Evolutionary conservation across 192 early-diverging fungal genomes (phyloP), one percentile per base, ranked within the genome.

Genomic region (Linderina pennispora): DNA sequence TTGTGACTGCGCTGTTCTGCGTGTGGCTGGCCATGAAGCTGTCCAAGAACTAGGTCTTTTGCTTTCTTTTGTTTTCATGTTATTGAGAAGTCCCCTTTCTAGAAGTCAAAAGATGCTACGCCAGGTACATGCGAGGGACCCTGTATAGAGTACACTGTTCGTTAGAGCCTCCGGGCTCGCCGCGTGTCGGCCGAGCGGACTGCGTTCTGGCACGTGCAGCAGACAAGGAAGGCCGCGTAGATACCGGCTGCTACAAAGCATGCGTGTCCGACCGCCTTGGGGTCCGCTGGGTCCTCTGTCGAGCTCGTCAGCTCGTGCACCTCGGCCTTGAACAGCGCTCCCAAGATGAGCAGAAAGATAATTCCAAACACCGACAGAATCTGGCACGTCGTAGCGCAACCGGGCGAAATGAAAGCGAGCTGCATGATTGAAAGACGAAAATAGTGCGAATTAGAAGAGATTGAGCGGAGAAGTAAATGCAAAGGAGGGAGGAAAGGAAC

Each of bases 361-460:
- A 76, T 65, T 16, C 74, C 74, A 41, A 76, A 61, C 8, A 64
- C 65, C 23, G 65, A 69, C 9, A 75, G 58, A 8, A 75, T 47
- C 17, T 68, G 65, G 62, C 73, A 75, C 50, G 61, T 69, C 26
- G 57, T 44, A 38, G 73, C 60, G 55, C 73, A 75, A 41, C 73
- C 73, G 9, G 73, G 65, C 36, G 65, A 68, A 37, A 75, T 58
- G 22, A 75, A 53, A 14, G 67, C 67, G 9, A 68, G 48, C 61
- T 69, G 58, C 73, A 75, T 75, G 50, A 19, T 62, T 49, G 17
- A 22, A 33, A 22, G 36, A 48, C 20, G 19, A 36, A 28, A 36
- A 36, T 47, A n/a, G n/a, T n/a, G n/a, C n/a, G n/a, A n/a, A n/a
- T n/a, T n/a, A n/a, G n/a, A n/a, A n/a, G n/a, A n/a, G n/a, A n/a